Evolutionary conservation across 1,284 basidiomycete species (phyloP).

Genomic region (Ceratobasidium sp.): DNA sequence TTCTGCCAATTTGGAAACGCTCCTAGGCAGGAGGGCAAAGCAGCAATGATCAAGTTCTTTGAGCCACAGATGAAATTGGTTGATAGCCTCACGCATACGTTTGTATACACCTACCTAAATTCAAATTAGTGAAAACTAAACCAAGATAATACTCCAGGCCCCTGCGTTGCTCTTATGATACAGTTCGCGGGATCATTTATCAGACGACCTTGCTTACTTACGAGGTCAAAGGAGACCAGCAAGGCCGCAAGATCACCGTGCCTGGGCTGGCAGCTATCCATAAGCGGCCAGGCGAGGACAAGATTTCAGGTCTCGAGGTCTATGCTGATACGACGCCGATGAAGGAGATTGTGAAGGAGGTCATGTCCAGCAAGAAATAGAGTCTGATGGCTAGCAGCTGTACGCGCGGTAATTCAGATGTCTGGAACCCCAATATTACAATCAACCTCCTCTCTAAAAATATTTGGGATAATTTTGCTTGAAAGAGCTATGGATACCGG

Average conservation of each 20-base stretch:
- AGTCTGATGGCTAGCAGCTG: not conserved
- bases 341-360: conserved; percentile 14
- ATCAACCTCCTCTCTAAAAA: not conserved
- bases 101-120: not conserved
- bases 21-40: conserved; percentile 14
- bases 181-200: conserved; percentile 15
- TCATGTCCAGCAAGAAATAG: not conserved
- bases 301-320: not conserved
- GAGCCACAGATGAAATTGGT: not conserved
- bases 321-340: conserved; percentile 17
- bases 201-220: conserved; percentile 8
- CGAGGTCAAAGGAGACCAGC: conserved; percentile 20
- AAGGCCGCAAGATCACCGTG: conserved; percentile 8
- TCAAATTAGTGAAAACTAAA: not conserved
- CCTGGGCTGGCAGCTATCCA: conserved; percentile 24
- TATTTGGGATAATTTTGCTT: too few relatives aligned
- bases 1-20: conserved; percentile 28
- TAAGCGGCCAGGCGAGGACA: not conserved
- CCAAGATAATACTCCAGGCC: not conserved
- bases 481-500: too few relatives aligned
- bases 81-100: conserved; percentile 14
- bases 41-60: conserved; percentile 4
- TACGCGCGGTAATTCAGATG: not conserved
- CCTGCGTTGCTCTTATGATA: conserved; percentile 6
- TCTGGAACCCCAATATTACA: not conserved